These are phyloP conservation scores for Arthromyces matolae DNA, from an alignment of 768 basidiomycete species.

Conservation along the genomic window DNA sequence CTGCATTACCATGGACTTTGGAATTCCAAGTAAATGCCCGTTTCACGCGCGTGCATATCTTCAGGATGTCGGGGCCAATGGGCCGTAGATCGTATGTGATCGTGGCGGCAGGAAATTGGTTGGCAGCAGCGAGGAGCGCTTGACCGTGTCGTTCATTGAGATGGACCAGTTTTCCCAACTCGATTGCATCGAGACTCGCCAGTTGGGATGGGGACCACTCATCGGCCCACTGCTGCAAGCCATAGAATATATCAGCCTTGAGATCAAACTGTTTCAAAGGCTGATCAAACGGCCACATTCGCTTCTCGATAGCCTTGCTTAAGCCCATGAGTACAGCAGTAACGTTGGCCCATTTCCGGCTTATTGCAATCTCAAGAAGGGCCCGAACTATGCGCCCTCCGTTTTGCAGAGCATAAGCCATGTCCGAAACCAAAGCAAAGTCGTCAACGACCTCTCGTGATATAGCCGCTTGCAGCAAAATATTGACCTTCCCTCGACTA, in stretches of 20 bases:
- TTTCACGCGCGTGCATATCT: slow-evolving; percentile 59
- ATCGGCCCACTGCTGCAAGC: slow-evolving; percentile 75
- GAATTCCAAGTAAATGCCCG: slow-evolving; percentile 78
- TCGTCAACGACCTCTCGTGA: slow-evolving; percentile 81
- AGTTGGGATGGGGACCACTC: slow-evolving; percentile 77
- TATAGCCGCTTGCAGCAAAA: slow-evolving; percentile 88
- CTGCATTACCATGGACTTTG: slow-evolving; percentile 67
- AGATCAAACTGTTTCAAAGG: slow-evolving; percentile 82
- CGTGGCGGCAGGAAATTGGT: slow-evolving; percentile 74
- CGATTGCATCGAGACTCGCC: slow-evolving; percentile 56
- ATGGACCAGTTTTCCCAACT: slow-evolving; percentile 77
- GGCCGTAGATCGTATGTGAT: slow-evolving; percentile 74
- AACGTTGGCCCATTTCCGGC: slow-evolving; percentile 85
- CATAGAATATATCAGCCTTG: slow-evolving; percentile 73
- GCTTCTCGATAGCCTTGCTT: slow-evolving; percentile 90
- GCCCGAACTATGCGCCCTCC: slow-evolving; percentile 93
- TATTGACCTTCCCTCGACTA: slow-evolving; percentile 84
- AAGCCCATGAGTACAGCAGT: slow-evolving; percentile 79
- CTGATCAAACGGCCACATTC: slow-evolving; percentile 93
- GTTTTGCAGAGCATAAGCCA: slow-evolving; percentile 92
- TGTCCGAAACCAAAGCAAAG: slow-evolving; percentile 94
- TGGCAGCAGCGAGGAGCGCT: slow-evolving; percentile 74
- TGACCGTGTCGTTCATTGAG: slow-evolving; percentile 83
- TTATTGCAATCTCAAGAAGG: slow-evolving; percentile 90
- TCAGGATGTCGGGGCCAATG: slow-evolving; percentile 79